Evolutionary conservation across 1,139 yeast species (phyloP), one percentile per base, ranked within the genome.

Genomic region (Sugiyamaella pinicola): DNA sequence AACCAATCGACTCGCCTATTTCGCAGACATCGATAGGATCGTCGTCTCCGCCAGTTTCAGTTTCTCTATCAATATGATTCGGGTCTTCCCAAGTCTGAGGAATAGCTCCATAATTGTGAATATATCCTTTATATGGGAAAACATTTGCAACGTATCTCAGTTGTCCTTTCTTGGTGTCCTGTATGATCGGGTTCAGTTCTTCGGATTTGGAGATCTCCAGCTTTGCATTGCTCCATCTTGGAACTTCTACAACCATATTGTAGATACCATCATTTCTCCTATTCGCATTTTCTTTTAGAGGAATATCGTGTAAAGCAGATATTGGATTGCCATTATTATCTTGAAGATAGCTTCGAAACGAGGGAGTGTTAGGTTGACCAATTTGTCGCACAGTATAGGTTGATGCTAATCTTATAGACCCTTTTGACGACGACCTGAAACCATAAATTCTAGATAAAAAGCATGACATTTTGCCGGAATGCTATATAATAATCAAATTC

Each of bases 71-170:
- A 48, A 62, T 63, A 42, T 68, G 65, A 55, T 77, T 74, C 33
- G 85, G 84, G 64, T 82, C 84, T 67, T 93, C 99, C 98, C 98
- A 93, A 24, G 99, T 93, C 75, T 91, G 98, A 46, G 99, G 97
- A 71, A 93, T 80, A n/a, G 98, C 97, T 59, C 99, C 98, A 70
- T 91, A 91, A 74, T 91, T 91, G 74, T 88, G 96, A 59, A 93
- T 89, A 74, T 91, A 91, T 24, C 99, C 99, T 69, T 88, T 91
- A 77, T 85, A 95, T 31, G 99, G 99, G 80, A 88, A 91, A 60
- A 95, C 78, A 79, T 93, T 93, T 72, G 95, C 84, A 51, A 91
- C 95, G 65, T 84, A 91, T 81, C 77, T 66, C 62, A 89, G 80
- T 71, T 88, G 82, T 44, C 96, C 96, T 72, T 90, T 89, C 75